These are phyloP conservation scores for Aspergillus haitiensis DNA, from an alignment of 495 filamentous ascomycete genomes.

Conservation along the genomic window DNA sequence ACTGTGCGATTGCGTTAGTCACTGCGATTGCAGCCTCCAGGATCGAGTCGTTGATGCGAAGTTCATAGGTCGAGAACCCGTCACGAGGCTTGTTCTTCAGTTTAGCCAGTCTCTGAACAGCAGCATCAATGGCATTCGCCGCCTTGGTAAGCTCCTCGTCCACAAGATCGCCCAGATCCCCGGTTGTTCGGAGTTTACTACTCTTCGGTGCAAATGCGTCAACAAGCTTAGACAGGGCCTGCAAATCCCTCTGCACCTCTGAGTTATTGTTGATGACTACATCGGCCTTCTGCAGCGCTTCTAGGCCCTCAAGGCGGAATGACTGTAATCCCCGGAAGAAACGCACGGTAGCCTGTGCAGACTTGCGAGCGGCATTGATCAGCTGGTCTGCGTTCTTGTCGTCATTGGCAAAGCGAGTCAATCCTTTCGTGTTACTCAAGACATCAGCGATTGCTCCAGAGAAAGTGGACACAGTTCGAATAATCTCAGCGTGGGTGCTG, in stretches of 20 bases:
- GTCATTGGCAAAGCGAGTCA: slow-evolving; percentile 90
- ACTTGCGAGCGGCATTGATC: slow-evolving; percentile 74
- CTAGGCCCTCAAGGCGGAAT: slow-evolving; percentile 87
- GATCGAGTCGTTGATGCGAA: slow-evolving; percentile 91
- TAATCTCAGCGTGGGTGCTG: slow-evolving; percentile 85
- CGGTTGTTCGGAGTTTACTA: slow-evolving; percentile 73
- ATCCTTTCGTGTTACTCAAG: slow-evolving; percentile 91
- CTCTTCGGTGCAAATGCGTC: slow-evolving; percentile 87
- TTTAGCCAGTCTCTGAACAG: slow-evolving; percentile 81
- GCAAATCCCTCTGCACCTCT: slow-evolving; percentile 88
- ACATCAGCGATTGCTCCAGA: slow-evolving; percentile 90
- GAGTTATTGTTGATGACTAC: slow-evolving; percentile 95
- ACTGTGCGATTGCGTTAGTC: slow-evolving; percentile 90
- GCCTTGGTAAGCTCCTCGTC: slow-evolving; percentile 89
- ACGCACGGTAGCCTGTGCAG: slow-evolving; percentile 83
- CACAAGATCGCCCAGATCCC: slow-evolving; percentile 90
- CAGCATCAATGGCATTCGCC: slow-evolving; percentile 93
- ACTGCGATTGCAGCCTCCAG: slow-evolving; percentile 92
- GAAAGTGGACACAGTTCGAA: slow-evolving; percentile 88
- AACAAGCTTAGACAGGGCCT: slow-evolving; percentile 86
- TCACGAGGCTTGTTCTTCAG: slow-evolving; percentile 92
- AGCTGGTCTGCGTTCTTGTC: slow-evolving; percentile 90
- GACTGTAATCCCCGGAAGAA: slow-evolving; percentile 96
- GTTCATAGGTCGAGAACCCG: slow-evolving; percentile 93
- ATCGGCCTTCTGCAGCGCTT: slow-evolving; percentile 84